Evolutionary conservation across 2,329 filamentous ascomycete genomes (phyloP).

Genomic region (Claviceps cyperi): DNA sequence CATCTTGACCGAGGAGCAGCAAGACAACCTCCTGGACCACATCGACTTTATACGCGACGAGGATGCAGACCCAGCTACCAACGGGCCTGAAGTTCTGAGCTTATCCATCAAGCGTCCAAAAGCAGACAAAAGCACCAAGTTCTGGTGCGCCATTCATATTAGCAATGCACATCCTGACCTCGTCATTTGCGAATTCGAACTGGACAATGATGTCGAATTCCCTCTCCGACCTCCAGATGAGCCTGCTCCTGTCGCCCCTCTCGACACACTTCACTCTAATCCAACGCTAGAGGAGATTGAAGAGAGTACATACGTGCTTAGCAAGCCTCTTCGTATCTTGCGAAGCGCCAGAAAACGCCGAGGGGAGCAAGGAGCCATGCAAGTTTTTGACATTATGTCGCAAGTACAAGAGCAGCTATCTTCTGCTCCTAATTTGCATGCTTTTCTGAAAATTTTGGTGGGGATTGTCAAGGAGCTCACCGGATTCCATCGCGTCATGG

Average conservation of each 20-base stretch:
- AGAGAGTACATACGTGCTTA: slow-evolving; percentile 61
- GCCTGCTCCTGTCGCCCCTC: slow-evolving; percentile 44
- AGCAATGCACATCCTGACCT: slow-evolving; percentile 53
- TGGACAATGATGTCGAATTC: slow-evolving; percentile 59
- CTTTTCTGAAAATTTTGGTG: slow-evolving; percentile 66
- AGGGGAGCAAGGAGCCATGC: slow-evolving; percentile 71
- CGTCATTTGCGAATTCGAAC: slow-evolving; percentile 77
- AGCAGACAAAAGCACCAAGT: slow-evolving; percentile 41
- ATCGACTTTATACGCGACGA: slow-evolving; percentile 80
- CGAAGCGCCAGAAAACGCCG: slow-evolving; percentile 60
- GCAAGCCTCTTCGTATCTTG: slow-evolving; percentile 63
- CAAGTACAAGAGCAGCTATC: slow-evolving; percentile 82
- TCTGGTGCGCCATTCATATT: slow-evolving; percentile 82
- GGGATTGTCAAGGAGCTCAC: slow-evolving; percentile 82
- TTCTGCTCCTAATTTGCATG: slow-evolving; percentile 53
- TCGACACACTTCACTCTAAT: slow-evolving; percentile 59
- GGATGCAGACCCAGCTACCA: slow-evolving; percentile 56
- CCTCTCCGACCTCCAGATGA: slow-evolving; percentile 52
- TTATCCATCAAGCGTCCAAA: slow-evolving; percentile 51
- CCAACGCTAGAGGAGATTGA: slow-evolving; percentile 61
- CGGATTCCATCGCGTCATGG: slow-evolving; percentile 83
- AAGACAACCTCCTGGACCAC: slow-evolving; percentile 72
- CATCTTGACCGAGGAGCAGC: slow-evolving; percentile 69
- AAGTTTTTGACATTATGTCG: slow-evolving; percentile 83
- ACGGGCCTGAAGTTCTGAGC: slow-evolving; percentile 78